These are phyloP conservation scores for Chrysanthemum seticuspe DNA, from an alignment of 129 eudicot species.

Conservation along the genomic window DNA sequence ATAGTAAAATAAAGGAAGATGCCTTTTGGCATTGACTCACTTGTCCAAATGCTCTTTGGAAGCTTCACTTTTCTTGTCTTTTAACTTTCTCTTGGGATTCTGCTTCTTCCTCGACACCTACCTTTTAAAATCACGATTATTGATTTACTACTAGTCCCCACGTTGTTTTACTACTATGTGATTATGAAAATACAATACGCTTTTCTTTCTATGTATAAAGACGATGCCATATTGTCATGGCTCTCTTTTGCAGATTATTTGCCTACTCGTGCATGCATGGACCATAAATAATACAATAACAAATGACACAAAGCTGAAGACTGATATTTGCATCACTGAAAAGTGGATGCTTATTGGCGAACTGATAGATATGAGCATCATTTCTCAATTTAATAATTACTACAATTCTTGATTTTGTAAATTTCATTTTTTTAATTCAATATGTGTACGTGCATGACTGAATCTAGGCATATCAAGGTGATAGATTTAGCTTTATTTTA, in stretches of 20 bases:
- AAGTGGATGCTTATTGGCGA: conserved; percentile 15
- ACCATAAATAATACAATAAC: conserved; percentile 4
- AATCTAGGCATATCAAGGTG: background rate
- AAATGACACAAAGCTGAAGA: conserved; percentile 21
- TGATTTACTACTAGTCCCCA: conserved; percentile 10
- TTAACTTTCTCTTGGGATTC: conserved; percentile 24
- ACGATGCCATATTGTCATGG: background rate
- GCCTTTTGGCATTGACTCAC: conserved; percentile 38
- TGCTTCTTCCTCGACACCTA: conserved; percentile 11
- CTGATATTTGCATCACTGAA: conserved; percentile 16
- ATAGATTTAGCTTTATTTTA: conserved; percentile 1
- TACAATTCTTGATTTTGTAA: background rate
- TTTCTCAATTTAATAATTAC: conserved; percentile 16
- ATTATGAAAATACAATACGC: background rate
- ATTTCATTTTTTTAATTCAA: background rate
- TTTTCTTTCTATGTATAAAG: background rate
- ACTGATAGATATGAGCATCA: background rate
- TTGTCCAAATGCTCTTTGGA: conserved; percentile 39
- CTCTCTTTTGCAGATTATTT: conserved; percentile 18
- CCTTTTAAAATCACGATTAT: conserved; percentile 11
- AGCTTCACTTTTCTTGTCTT: conserved; percentile 39
- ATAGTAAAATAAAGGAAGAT: conserved; percentile 17
- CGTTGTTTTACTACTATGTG: background rate
- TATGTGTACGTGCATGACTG: background rate
- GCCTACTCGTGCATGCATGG: conserved; percentile 26